phyloP scores from a whole-genome alignment of 768 basidiomycete species.

The Lactarius hengduanensis region DNA sequence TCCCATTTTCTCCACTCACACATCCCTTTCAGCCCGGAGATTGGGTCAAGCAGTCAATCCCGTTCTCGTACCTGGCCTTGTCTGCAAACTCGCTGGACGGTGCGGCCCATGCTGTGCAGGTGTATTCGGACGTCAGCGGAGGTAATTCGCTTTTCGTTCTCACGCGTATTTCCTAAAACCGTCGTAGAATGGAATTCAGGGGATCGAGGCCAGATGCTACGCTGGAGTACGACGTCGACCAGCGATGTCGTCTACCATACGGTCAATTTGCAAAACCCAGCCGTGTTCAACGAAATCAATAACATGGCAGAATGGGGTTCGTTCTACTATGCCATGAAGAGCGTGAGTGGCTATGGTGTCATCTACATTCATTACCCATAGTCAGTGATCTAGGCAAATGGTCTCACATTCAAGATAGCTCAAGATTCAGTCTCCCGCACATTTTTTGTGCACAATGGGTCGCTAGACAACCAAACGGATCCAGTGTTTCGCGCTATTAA shows the following conservation, averaged over 20 bases:
- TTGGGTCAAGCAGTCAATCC: conserved; percentile 40
- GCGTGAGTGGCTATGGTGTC: conserved; percentile 13
- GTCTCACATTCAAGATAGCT: conserved; percentile 27
- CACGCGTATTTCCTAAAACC: neutral
- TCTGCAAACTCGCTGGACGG: conserved; percentile 36
- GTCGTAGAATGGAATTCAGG: conserved; percentile 32
- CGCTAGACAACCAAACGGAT: conserved; percentile 21
- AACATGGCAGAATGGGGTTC: conserved; percentile 28
- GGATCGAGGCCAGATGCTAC: conserved; percentile 13
- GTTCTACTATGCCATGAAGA: conserved; percentile 25
- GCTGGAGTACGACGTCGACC: conserved; percentile 13
- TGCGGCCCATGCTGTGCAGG: conserved; percentile 36
- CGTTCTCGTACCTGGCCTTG: conserved; percentile 41
- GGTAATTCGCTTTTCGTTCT: conserved; percentile 28
- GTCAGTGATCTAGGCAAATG: conserved; percentile 14
- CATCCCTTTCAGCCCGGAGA: conserved; percentile 35
- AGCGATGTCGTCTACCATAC: conserved; percentile 21
- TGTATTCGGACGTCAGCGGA: conserved; percentile 43
- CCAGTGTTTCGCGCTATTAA: conserved; percentile 24
- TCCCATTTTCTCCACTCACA: neutral
- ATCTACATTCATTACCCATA: neutral
- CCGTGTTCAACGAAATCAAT: conserved; percentile 18
- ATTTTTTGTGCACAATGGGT: conserved; percentile 27
- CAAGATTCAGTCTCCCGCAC: conserved; percentile 22
- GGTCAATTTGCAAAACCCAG: conserved; percentile 11